Conservation (phyloP, 371 early-diverging fungal species). For the Funneliformis caledonium region DNA sequence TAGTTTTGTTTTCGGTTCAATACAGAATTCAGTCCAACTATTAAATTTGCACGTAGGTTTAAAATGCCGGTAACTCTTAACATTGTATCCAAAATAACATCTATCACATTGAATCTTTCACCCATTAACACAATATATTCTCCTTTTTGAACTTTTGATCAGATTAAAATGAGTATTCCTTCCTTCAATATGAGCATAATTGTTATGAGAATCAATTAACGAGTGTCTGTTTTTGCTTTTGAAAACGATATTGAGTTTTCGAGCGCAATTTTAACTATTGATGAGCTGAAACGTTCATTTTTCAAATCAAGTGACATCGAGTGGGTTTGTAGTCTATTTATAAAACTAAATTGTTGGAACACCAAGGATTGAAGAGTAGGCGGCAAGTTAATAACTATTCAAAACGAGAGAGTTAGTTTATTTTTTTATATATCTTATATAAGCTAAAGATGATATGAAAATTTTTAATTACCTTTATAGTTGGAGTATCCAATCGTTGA, state of each 20-base stretch:
- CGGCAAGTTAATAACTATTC: conserved; percentile 12
- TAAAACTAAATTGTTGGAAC: neutral
- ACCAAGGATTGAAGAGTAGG: neutral
- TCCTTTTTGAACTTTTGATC: neutral
- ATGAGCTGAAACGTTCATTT: too few species aligned
- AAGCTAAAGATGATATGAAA: too few species aligned
- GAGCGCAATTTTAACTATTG: too few species aligned
- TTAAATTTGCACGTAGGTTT: neutral
- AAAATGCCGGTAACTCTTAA: neutral
- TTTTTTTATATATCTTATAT: neutral
- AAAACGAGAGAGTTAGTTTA: neutral
- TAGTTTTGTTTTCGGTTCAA: neutral
- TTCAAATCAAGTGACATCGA: neutral
- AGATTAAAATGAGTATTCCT: neutral
- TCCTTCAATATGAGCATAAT: neutral
- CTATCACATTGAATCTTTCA: neutral
- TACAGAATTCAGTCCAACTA: neutral
- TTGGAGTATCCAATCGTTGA: neutral
- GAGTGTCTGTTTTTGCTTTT: neutral
- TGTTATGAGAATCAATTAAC: neutral
- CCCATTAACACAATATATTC: conserved; percentile 10
- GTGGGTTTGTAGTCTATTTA: conserved; percentile 14
- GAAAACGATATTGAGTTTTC: conserved; percentile 1
- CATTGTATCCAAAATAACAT: conserved; percentile 9
- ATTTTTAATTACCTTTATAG: neutral